These are phyloP conservation scores for Xylariales sp. DNA, from an alignment of 2,329 filamentous ascomycete species.

Conservation along the genomic window DNA sequence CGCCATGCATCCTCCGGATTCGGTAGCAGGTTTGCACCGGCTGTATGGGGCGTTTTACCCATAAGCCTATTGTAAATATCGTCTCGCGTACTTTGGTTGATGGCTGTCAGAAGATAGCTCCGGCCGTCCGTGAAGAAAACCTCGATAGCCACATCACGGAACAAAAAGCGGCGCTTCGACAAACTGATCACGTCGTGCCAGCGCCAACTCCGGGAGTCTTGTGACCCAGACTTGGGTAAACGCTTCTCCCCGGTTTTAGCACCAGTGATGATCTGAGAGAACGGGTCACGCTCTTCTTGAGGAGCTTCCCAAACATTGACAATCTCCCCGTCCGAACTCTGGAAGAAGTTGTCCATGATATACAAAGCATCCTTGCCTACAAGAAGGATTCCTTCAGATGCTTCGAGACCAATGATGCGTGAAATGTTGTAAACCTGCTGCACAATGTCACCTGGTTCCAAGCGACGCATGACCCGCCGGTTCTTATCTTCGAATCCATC, in stretches of 20 bases:
- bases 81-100: constrained; percentile 69
- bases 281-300: constrained; percentile 86
- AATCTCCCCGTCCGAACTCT: constrained; percentile 91
- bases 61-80: constrained; percentile 75
- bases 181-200: constrained; percentile 95
- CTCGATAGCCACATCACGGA: constrained; percentile 94
- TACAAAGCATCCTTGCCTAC: constrained; percentile 90
- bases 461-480: constrained; percentile 90
- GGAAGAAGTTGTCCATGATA: constrained; percentile 94
- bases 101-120: constrained; percentile 87
- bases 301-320: constrained; percentile 95
- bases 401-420: constrained; percentile 87
- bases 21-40: constrained; percentile 61
- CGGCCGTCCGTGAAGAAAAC: constrained; percentile 96
- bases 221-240: constrained; percentile 50
- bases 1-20: constrained; percentile 90
- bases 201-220: constrained; percentile 85
- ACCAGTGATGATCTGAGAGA: constrained; percentile 87
- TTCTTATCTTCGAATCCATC: constrained; percentile 95
- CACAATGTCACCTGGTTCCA: constrained; percentile 86
- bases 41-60: constrained; percentile 75
- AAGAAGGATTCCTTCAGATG: constrained; percentile 88
- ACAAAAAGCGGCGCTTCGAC: constrained; percentile 91
- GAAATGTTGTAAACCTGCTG: constrained; percentile 95
- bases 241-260: constrained; percentile 52